Conservation (phyloP, 148 eudicot genomes). For the Heliamphora exappendiculata region DNA sequence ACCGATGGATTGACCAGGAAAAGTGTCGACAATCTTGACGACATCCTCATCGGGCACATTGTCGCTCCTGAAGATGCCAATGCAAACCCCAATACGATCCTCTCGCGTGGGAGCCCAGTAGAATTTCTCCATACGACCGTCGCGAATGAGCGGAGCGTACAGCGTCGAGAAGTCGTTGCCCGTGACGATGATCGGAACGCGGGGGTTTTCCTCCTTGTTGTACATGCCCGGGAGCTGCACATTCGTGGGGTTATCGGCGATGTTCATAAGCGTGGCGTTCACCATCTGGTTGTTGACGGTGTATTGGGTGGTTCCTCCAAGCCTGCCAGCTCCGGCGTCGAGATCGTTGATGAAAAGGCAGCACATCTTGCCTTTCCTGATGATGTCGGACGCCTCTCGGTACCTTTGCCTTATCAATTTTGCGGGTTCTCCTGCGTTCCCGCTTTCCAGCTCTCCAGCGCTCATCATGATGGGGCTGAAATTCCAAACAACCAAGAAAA, state of each 20-base stretch:
- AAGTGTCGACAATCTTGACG: slow-evolving; percentile 25
- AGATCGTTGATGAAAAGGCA: slow-evolving; percentile 31
- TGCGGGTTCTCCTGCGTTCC: slow-evolving; percentile 29
- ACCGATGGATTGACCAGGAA: slow-evolving; percentile 38
- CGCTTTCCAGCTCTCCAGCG: slow-evolving; percentile 36
- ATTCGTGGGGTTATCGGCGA: slow-evolving; percentile 31
- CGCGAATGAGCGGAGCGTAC: slow-evolving; percentile 33
- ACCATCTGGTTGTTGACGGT: slow-evolving; percentile 37
- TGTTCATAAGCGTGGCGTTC: slow-evolving; percentile 35
- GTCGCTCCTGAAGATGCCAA: slow-evolving; percentile 22
- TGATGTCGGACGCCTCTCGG: slow-evolving; percentile 31
- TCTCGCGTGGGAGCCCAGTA: slow-evolving; percentile 36
- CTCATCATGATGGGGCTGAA: slow-evolving; percentile 41
- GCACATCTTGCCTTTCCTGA: slow-evolving; percentile 35
- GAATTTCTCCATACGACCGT: slow-evolving; percentile 33
- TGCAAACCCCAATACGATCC: slow-evolving; percentile 28
- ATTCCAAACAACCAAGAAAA: slow-evolving; percentile 1
- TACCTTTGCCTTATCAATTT: slow-evolving; percentile 33
- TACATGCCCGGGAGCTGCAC: slow-evolving; percentile 39
- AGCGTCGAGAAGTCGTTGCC: slow-evolving; percentile 33
- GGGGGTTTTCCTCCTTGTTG: slow-evolving; percentile 32
- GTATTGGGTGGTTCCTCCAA: slow-evolving; percentile 33
- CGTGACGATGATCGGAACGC: slow-evolving; percentile 28
- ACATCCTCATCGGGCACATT: slow-evolving; percentile 16
- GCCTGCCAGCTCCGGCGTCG: slow-evolving; percentile 32